These are phyloP conservation scores for Saccharomycopsis microspora DNA, from an alignment of 805 yeast genomes.

Conservation along the genomic window DNA sequence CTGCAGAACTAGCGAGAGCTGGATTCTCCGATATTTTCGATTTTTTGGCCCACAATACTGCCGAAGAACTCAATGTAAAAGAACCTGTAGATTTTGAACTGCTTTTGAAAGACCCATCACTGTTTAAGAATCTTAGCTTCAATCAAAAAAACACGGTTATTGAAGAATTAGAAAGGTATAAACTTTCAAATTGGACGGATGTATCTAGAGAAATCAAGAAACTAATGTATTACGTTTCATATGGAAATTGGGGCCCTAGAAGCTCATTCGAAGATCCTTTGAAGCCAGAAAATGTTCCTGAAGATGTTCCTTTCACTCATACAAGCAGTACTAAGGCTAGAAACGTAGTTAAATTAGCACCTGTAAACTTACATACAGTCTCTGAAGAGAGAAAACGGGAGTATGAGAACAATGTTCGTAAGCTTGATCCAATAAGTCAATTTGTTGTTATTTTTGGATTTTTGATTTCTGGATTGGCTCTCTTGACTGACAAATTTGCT, in stretches of 20 bases:
- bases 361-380: conserved; percentile 30
- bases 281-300: conserved; percentile 30
- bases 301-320: conserved; percentile 46
- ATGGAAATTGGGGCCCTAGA: conserved; percentile 65
- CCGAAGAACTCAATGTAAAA: conserved; percentile 18
- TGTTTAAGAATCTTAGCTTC: conserved; percentile 25
- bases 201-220: conserved; percentile 39
- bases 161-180: conserved; percentile 37
- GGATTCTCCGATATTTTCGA: conserved; percentile 23
- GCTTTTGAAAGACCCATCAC: conserved; percentile 27
- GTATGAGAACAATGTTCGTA: conserved; percentile 34
- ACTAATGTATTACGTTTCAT: conserved; percentile 49
- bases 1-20: conserved; percentile 19
- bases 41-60: conserved; percentile 19
- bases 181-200: conserved; percentile 40
- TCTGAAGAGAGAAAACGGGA: conserved; percentile 32
- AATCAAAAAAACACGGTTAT: conserved; percentile 48
- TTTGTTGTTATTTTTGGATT: conserved; percentile 38
- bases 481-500: conserved; percentile 39
- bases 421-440: conserved; percentile 47
- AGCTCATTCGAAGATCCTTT: conserved; percentile 38
- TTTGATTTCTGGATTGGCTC: conserved; percentile 37
- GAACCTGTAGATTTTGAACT: conserved; percentile 38
- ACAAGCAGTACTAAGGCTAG: conserved; percentile 18
- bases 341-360: conserved; percentile 27